Conservation (phyloP, 345 rosid genomes). For the Carallia brachiata region DNA sequence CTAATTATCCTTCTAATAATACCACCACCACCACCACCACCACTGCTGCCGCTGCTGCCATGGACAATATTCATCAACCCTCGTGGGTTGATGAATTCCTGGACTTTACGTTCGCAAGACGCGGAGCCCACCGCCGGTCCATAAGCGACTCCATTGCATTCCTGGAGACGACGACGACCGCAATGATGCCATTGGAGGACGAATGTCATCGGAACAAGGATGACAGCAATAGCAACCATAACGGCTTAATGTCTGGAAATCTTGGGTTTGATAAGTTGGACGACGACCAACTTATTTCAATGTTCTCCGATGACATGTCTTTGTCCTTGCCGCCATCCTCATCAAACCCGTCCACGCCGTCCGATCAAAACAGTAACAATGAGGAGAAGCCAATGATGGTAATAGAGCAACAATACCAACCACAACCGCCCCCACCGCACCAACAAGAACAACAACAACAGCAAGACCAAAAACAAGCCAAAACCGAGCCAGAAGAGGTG, state of each 20-base stretch:
- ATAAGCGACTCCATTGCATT: constrained; percentile 77
- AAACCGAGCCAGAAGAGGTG: constrained; percentile 42
- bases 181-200: constrained; percentile 31
- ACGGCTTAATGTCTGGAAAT: constrained; percentile 3
- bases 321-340: constrained; percentile 44
- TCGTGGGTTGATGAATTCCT: constrained; percentile 84
- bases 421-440: constrained; percentile 15
- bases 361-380: constrained; percentile 64
- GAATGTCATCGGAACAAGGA: constrained; percentile 15
- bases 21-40: constrained; percentile 6
- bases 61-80: constrained; percentile 31
- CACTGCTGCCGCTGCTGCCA: background rate
- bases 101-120: constrained; percentile 68
- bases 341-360: constrained; percentile 70
- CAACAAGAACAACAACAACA: constrained; percentile 8
- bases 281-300: constrained; percentile 79
- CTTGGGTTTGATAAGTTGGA: constrained; percentile 58
- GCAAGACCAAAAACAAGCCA: constrained; percentile 23
- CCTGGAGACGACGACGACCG: constrained; percentile 39
- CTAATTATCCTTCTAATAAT: constrained; percentile 18
- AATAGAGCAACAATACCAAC: background rate
- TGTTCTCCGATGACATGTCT: constrained; percentile 70
- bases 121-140: constrained; percentile 79
- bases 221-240: background rate
- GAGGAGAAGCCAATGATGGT: constrained; percentile 44